Percentiles rank a stretch among this genome's conserved stretches.
Conservation (phyloP, 2,329 filamentous ascomycete species). For the Diplodia intermedia region DNA sequence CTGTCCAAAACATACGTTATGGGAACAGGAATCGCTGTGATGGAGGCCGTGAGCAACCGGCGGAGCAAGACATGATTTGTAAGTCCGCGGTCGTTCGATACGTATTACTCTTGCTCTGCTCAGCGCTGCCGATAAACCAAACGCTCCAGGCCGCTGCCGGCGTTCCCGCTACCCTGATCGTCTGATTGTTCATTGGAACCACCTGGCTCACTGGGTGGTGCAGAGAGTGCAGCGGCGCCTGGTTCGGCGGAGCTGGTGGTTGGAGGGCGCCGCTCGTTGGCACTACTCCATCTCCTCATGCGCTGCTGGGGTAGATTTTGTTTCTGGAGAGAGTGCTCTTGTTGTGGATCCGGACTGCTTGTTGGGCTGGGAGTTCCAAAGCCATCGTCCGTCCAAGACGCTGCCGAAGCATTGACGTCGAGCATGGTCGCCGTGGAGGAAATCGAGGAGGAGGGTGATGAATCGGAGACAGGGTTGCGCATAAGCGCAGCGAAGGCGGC, state of each 20-base stretch:
- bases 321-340: constrained; percentile 6
- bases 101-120: constrained; percentile 2
- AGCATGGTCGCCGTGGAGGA: background rate
- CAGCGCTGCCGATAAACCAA: constrained; percentile 28
- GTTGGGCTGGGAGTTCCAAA: background rate
- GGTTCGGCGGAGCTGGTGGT: constrained; percentile 16
- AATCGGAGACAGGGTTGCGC: constrained; percentile 9
- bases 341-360: constrained; percentile 16
- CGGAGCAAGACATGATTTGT: background rate
- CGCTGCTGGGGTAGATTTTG: background rate
- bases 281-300: constrained; percentile 28
- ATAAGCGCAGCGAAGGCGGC: constrained; percentile 28
- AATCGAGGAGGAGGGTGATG: background rate
- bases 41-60: background rate
- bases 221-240: constrained; percentile 2
- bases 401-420: constrained; percentile 14
- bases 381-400: constrained; percentile 28
- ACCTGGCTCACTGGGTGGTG: constrained; percentile 6
- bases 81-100: background rate
- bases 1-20: background rate
- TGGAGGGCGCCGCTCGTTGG: constrained; percentile 23
- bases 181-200: background rate
- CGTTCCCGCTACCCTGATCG: constrained; percentile 6
- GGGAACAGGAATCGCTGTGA: background rate
- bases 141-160: constrained; percentile 10